Evolutionary conservation across 345 rosid genomes (phyloP), one percentile per base, ranked within the genome.

Genomic region (Syzygium aqueum): DNA sequence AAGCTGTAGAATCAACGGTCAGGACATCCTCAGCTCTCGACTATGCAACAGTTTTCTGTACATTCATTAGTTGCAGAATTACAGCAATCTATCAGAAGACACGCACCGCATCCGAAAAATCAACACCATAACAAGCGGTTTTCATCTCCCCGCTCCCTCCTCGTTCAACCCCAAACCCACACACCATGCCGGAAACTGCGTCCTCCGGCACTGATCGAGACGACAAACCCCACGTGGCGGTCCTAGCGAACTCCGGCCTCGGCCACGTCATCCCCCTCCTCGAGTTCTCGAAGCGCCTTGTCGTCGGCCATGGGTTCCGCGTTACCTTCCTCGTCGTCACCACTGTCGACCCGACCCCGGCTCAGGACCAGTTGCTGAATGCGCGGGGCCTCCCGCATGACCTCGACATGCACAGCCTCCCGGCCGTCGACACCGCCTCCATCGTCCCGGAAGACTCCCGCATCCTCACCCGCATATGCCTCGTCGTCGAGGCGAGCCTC

Each of bases 261-360:
- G 94, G 95, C 54, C 94, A 92, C 84, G 40, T 90, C 23, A 89
- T 89, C 87, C 94, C 94, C 0, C 87, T 91, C 33, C 83, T 93
- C 5, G 91, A 92, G 87, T 86, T 93, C 27, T 86, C 91, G 50
- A 91, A 91, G 25, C 90, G 90, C 5, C 89, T 92, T 2, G 90
- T 88, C 52, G 51, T 78, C 56, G 54, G 57, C 56, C 90, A 92
- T 46, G 85, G 88, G 87, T n/a, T 90, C 84, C 82, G 50, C 19
- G 91, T 91, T 43, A 89, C 89, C 87, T 91, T 91, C 28, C 91
- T 91, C 9, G 77, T 87, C 28, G 85, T 91, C 77, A 85, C 86
- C 84, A 84, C 91, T 37, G 57, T 84, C 2, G 87, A 59, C 27
- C 86, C 90, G 30, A 85, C 85, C n/a, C 54, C 91, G 2, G 89